These are phyloP conservation scores for Davidsoniella neocaledoniae DNA, from an alignment of 2,329 filamentous ascomycete genomes.

Conservation along the genomic window DNA sequence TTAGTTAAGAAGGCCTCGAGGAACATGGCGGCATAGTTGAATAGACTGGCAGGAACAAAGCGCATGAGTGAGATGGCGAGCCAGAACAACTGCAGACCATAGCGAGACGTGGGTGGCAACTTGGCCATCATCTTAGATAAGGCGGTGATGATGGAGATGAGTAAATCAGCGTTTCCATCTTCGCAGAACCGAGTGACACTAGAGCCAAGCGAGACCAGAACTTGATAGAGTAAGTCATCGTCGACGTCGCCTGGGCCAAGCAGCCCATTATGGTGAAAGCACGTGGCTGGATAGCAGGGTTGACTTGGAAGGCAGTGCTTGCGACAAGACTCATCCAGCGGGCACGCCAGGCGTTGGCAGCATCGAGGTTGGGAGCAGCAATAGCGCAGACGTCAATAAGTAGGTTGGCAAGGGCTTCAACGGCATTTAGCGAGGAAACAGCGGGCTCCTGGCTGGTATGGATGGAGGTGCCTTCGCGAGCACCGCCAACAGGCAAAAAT, in stretches of 20 bases:
- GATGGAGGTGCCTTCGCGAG: conserved; percentile 36
- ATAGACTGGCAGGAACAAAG: conserved; percentile 43
- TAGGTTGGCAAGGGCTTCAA: conserved; percentile 41
- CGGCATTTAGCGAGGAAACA: conserved; percentile 8
- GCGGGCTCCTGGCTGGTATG: conserved; percentile 28
- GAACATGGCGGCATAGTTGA: conserved; percentile 49
- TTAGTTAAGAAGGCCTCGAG: conserved; percentile 48
- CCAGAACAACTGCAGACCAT: conserved; percentile 55
- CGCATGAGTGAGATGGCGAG: conserved; percentile 49
- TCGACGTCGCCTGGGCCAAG: conserved; percentile 53
- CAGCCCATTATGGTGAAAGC: conserved; percentile 59
- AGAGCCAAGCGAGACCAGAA: conserved; percentile 48
- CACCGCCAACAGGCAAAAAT: conserved; percentile 22
- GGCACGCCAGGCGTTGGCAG: conserved; percentile 52
- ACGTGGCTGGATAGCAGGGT: conserved; percentile 51
- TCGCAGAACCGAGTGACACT: conserved; percentile 49
- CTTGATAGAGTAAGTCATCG: conserved; percentile 54
- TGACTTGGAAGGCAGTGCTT: conserved; percentile 57
- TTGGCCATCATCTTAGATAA: conserved; percentile 58
- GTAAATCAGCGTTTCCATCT: conserved; percentile 49
- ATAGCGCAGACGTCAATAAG: conserved; percentile 47
- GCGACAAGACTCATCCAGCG: conserved; percentile 59
- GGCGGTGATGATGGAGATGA: conserved; percentile 49
- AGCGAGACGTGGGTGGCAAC: conserved; percentile 47
- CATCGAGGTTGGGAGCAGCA: conserved; percentile 45